These are phyloP conservation scores for Erodium moschatum DNA, from an alignment of 441 rosid species.

Conservation along the genomic window DNA sequence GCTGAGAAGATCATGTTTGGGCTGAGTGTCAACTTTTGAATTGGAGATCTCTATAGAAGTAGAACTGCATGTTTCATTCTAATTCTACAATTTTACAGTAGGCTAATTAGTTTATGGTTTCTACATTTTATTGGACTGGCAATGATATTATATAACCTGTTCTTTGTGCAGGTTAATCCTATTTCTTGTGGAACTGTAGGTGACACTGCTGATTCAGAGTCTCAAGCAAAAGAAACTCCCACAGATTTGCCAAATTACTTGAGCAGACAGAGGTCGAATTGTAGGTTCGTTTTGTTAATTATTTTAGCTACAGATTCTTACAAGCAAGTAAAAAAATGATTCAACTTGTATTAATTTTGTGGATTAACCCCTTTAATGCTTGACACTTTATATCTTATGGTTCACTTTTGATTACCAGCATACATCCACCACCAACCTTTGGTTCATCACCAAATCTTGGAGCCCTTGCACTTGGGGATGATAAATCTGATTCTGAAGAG, in stretches of 20 bases:
- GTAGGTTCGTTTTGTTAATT: not conserved
- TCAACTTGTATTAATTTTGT: not conserved
- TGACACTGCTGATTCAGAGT: not conserved
- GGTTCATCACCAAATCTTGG: conserved; percentile 71
- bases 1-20: not conserved
- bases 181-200: not conserved
- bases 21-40: not conserved
- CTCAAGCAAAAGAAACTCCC: not conserved
- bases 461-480: conserved; percentile 46
- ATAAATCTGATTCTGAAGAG: conserved; percentile 28
- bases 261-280: not conserved
- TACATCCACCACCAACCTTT: conserved; percentile 68
- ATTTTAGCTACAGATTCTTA: not conserved
- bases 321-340: not conserved
- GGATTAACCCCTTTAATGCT: not conserved
- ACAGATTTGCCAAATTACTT: conserved; percentile 2
- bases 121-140: not conserved
- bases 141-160: not conserved
- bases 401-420: conserved; percentile 33
- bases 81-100: not conserved
- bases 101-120: not conserved
- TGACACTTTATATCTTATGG: not conserved
- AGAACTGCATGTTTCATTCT: not conserved
- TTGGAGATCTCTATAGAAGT: not conserved
- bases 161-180: not conserved